Base-by-base conservation (phyloP, 169 alveolate genomes). In the Cystoisospora suis region DNA sequence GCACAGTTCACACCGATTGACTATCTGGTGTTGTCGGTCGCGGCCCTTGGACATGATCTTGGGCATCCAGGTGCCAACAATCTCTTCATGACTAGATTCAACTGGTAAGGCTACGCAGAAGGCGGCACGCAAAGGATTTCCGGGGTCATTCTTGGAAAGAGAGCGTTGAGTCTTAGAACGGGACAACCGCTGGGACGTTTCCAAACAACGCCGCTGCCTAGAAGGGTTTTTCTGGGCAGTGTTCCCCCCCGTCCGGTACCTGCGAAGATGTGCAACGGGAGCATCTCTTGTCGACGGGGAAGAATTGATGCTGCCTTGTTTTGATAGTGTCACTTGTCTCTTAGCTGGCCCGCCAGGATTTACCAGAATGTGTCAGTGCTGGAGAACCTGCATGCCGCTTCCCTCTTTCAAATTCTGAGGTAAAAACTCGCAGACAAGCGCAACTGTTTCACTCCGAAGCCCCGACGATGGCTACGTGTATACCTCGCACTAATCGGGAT, bases 61-160 rank as follows among this genome's bases (percentile, higher is more conserved):
- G 89, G 91, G 20, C 94, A 91, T 70, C 94, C 91, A 6, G 94
- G 94, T 42, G 61, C 86, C 47, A 91, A 91, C 72, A 91, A 91
- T 75, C 77, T 65, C 61, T 91, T 69, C 89, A 65, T 86, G 90
- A 70, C 49, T 12, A 42, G 87, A 7, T 34, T 44, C 87, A 36
- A 89, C 69, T 47, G 90, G 89, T 47, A 17, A 1, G 49, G 15
- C 32, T 47, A 29, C 0, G 61, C 7, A 27, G 70, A 56, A 7
- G 23, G 46, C 5, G n/a, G n/a, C n/a, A n/a, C n/a, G n/a, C n/a
- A n/a, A n/a, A n/a, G n/a, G n/a, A n/a, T n/a, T n/a, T n/a, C n/a
- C n/a, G n/a, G n/a, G n/a, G n/a, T n/a, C n/a, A n/a, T n/a, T n/a
- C n/a, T n/a, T n/a, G n/a, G n/a, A n/a, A n/a, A n/a, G n/a, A n/a